phyloP scores from a whole-genome alignment of 495 filamentous ascomycete species.

The Penicillium flavigenum region DNA sequence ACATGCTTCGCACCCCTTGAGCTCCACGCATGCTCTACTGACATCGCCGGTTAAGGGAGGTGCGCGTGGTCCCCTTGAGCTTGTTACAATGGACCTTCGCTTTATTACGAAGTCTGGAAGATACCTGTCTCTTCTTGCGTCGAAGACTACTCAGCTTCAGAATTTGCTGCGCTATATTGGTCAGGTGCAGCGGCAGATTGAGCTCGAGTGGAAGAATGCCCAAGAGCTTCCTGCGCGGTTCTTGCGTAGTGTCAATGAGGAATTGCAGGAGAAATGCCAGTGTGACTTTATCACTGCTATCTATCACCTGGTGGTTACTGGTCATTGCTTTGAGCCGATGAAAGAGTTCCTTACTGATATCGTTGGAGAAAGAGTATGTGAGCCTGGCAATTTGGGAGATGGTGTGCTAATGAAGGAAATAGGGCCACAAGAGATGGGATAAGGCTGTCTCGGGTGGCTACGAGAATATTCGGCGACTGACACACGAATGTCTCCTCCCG shows the following conservation, averaged over 20 bases:
- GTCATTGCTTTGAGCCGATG: conserved; percentile 71
- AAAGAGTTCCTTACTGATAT: conserved; percentile 89
- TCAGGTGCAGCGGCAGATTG: conserved; percentile 72
- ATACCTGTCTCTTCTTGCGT: conserved; percentile 77
- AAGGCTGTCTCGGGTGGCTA: conserved; percentile 77
- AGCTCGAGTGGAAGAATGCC: conserved; percentile 75
- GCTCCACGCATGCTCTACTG: conserved; percentile 75
- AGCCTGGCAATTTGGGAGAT: not conserved
- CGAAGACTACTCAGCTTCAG: conserved; percentile 82
- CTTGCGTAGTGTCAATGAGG: conserved; percentile 70
- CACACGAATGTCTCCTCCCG: conserved; percentile 84
- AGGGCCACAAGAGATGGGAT: conserved; percentile 97
- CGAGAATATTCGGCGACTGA: conserved; percentile 69
- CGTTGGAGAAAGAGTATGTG: conserved; percentile 72
- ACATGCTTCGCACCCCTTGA: conserved; percentile 71
- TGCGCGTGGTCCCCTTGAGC: conserved; percentile 41
- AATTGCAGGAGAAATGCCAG: conserved; percentile 56
- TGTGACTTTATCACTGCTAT: conserved; percentile 70
- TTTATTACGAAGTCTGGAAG: conserved; percentile 78
- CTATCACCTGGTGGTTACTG: conserved; percentile 84
- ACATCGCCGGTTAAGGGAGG: conserved; percentile 35
- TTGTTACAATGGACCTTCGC: conserved; percentile 77
- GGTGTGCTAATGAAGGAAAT: conserved; percentile 19
- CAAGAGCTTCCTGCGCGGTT: conserved; percentile 78
- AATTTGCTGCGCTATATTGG: conserved; percentile 80